Conservation (phyloP, 2,329 filamentous ascomycete species). For the Neopestalotiopsis clavispora region DNA sequence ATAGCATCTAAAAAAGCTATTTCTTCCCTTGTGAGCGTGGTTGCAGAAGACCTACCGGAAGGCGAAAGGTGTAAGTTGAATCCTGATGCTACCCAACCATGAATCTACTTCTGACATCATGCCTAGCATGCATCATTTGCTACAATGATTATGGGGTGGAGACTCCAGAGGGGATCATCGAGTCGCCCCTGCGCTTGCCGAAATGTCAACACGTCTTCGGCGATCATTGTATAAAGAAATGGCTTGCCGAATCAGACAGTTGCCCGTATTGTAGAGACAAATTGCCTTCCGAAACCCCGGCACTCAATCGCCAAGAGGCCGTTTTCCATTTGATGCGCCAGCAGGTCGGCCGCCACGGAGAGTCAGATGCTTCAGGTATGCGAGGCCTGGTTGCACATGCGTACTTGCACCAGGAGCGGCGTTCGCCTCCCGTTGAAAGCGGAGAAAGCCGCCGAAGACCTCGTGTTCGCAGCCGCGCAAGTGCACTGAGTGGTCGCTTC, state of each 20-base stretch:
- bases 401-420: constrained; percentile 16
- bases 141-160: constrained; percentile 65
- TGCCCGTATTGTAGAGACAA: constrained; percentile 70
- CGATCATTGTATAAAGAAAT: constrained; percentile 67
- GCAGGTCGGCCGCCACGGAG: constrained; percentile 25
- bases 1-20: constrained; percentile 55
- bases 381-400: neutral
- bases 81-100: neutral
- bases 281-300: constrained; percentile 53
- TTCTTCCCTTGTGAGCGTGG: constrained; percentile 50
- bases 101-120: constrained; percentile 19
- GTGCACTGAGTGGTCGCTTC: constrained; percentile 22
- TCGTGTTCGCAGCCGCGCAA: constrained; percentile 32
- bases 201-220: constrained; percentile 70
- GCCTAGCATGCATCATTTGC: constrained; percentile 64
- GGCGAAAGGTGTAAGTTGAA: constrained; percentile 51
- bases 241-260: constrained; percentile 66
- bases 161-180: constrained; percentile 62
- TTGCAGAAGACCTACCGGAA: constrained; percentile 48
- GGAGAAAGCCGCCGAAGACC: constrained; percentile 35
- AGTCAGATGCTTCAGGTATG: neutral
- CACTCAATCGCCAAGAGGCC: constrained; percentile 26
- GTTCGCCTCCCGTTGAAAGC: constrained; percentile 33
- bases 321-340: constrained; percentile 32
- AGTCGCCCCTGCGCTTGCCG: constrained; percentile 62